Conservation (phyloP, 2,329 filamentous ascomycete species). For the Fusarium verticillioides region DNA sequence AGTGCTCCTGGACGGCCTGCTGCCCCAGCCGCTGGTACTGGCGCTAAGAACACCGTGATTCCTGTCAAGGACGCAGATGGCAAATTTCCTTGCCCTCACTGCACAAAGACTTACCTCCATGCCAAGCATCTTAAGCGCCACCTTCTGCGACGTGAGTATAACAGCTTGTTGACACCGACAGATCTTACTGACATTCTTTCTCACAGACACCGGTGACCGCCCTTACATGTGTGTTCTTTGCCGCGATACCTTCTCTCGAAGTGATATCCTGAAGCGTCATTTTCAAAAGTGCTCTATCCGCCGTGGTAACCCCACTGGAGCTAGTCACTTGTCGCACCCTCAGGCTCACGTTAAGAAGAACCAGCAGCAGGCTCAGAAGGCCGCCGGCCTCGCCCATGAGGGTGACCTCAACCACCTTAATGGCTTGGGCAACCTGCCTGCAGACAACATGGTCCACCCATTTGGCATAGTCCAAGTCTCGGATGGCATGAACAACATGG, state of each 20-base stretch:
- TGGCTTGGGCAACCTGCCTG: slow-evolving; percentile 67
- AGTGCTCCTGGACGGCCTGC: slow-evolving; percentile 88
- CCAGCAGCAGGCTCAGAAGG: slow-evolving; percentile 69
- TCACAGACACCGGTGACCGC: slow-evolving; percentile 90
- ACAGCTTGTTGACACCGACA: slow-evolving; percentile 42
- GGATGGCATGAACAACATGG: slow-evolving; percentile 69
- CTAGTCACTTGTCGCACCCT: slow-evolving; percentile 92
- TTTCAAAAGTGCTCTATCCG: slow-evolving; percentile 99
- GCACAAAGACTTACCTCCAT: slow-evolving; percentile 97
- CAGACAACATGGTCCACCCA: slow-evolving; percentile 67
- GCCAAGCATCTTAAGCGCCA: slow-evolving; percentile 98
- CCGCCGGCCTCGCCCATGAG: slow-evolving; percentile 62
- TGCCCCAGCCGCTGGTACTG: slow-evolving; percentile 76
- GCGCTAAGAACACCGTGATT: slow-evolving; percentile 82
- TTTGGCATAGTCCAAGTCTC: slow-evolving; percentile 67
- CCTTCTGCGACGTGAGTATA: slow-evolving; percentile 88
- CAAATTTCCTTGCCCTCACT: slow-evolving; percentile 98
- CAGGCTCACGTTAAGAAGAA: slow-evolving; percentile 89
- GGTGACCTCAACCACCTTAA: slow-evolving; percentile 70
- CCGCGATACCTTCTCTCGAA: slow-evolving; percentile 97
- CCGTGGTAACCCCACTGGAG: slow-evolving; percentile 93
- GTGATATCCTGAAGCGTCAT: slow-evolving; percentile 98
- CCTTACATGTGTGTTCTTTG: slow-evolving; percentile 98
- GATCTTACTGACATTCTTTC: slow-evolving; percentile 43
- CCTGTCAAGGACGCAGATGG: slow-evolving; percentile 96